Conservation (phyloP, 2,329 filamentous ascomycete genomes). For the Apiospora koreana region DNA sequence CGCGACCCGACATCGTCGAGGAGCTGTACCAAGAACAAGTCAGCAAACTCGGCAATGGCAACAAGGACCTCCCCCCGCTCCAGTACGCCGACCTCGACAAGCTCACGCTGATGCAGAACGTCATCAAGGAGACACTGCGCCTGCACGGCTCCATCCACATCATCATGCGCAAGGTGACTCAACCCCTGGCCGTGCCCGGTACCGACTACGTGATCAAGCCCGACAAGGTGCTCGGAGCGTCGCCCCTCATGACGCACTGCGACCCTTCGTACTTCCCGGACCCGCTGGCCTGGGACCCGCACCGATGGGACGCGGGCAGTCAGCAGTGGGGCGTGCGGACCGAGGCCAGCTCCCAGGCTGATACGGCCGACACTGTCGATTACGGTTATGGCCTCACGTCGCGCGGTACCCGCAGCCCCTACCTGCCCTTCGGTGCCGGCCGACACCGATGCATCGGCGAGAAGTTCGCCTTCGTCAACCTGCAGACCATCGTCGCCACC, state of each 20-base stretch:
- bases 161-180: slow-evolving; percentile 72
- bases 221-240: slow-evolving; percentile 47
- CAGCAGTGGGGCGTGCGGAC: slow-evolving; percentile 12
- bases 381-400: slow-evolving; percentile 33
- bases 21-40: slow-evolving; percentile 71
- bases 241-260: slow-evolving; percentile 42
- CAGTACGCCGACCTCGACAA: slow-evolving; percentile 60
- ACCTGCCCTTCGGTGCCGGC: slow-evolving; percentile 73
- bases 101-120: slow-evolving; percentile 61
- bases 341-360: neutral
- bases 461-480: slow-evolving; percentile 73
- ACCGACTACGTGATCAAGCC: slow-evolving; percentile 58
- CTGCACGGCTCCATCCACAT: slow-evolving; percentile 73
- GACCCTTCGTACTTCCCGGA: slow-evolving; percentile 63
- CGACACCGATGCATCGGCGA: slow-evolving; percentile 75
- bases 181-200: slow-evolving; percentile 59
- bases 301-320: slow-evolving; percentile 57
- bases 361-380: slow-evolving; percentile 24
- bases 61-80: slow-evolving; percentile 48
- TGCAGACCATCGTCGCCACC: slow-evolving; percentile 64
- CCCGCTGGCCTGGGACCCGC: slow-evolving; percentile 60
- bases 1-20: slow-evolving; percentile 68
- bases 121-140: slow-evolving; percentile 72
- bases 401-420: slow-evolving; percentile 45
- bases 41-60: slow-evolving; percentile 50